These are phyloP conservation scores for Jackrogersella minutella DNA, from an alignment of 495 filamentous ascomycete species.

Conservation along the genomic window DNA sequence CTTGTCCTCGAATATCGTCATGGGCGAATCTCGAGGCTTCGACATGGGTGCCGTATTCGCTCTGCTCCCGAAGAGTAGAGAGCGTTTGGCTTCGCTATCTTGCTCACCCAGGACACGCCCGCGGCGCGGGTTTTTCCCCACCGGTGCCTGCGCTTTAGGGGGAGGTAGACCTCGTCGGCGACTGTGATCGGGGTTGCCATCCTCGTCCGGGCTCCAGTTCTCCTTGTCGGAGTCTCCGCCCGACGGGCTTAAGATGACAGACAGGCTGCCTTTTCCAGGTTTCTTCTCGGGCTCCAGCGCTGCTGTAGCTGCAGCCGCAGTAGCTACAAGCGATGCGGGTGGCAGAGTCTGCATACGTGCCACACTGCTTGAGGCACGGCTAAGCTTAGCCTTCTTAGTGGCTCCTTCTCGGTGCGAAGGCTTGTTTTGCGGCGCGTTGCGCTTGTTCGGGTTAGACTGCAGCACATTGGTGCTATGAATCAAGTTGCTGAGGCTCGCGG, in stretches of 20 bases:
- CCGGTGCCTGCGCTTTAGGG: slow-evolving; percentile 11
- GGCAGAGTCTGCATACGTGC: slow-evolving; percentile 67
- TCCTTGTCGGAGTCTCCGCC: slow-evolving; percentile 88
- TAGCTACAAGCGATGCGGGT: slow-evolving; percentile 33
- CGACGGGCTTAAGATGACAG: slow-evolving; percentile 37
- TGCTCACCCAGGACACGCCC: slow-evolving; percentile 47
- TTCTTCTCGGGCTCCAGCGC: slow-evolving; percentile 42
- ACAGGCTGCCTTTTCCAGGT: slow-evolving; percentile 50
- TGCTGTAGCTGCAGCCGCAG: slow-evolving; percentile 2
- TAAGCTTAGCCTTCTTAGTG: slow-evolving; percentile 71
- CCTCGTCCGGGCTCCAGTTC: slow-evolving; percentile 74
- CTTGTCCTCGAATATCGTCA: slow-evolving; percentile 55
- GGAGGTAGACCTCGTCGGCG: slow-evolving; percentile 35
- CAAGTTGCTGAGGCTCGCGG: slow-evolving; percentile 48
- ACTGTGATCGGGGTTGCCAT: slow-evolving; percentile 52
- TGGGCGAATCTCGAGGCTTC: slow-evolving; percentile 18
- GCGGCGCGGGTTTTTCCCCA: slow-evolving; percentile 48
- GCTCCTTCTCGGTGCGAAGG: slow-evolving; percentile 55
- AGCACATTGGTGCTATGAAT: slow-evolving; percentile 52
- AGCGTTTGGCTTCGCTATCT: slow-evolving; percentile 27
- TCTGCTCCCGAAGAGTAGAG: slow-evolving; percentile 41
- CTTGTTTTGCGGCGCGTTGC: slow-evolving; percentile 62
- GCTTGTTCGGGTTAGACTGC: slow-evolving; percentile 62
- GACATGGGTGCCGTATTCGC: slow-evolving; percentile 46
- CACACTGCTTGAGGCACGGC: slow-evolving; percentile 69